Base-by-base conservation (phyloP, 148 eudicot genomes). In the Cornus controversa region DNA sequence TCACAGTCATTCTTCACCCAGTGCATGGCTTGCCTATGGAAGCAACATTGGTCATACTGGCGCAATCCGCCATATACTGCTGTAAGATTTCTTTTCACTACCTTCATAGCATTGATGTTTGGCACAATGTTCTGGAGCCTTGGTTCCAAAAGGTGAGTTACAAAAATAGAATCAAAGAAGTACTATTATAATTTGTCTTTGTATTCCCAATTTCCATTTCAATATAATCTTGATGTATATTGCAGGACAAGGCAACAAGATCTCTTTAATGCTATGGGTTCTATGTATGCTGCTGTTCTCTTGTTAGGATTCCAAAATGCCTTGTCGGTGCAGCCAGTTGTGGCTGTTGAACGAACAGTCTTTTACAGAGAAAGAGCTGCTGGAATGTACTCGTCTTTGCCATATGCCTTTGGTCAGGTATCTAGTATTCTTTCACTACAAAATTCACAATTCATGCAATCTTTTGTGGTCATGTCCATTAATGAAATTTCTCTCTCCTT, bases 91-190 rank as follows among this genome's bases (percentile, higher is more conserved):
- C 13, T 85, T 29, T 89, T 88, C 82, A 88, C 97, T 22, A 71
- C 79, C 2, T 20, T 77, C 54, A 83, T 87, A 16, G 91, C 88
- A n/a, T 20, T 90, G 14, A 64, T 87, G 72, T 83, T 94, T 10
- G 98, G 98, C 23, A 81, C 88, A 22, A 89, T 94, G 84, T 94
- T 92, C 70, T 94, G 94, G 98, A 82, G 85, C 58, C 90, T 94
- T 36, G 98, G 97, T 31, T 23, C 76, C 29, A 88, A 87, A 85
- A 85, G 50, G 97, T 92, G 85, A 76, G 84, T 83, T 69, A 2
- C 26, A 1, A 10, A 50, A 15, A 72, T 0, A 20, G 25, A 31
- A 47, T 47, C 14, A 47, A 47, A 47, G 14, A 1, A 47, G 53
- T 47, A n/a, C n/a, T n/a, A n/a, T 47, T 9, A 47, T 2, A 47